Percentiles rank a stretch among this genome's conserved stretches.
phyloP scores from a whole-genome alignment of 2,329 filamentous ascomycete genomes.

The Cryphonectria radicalis region DNA sequence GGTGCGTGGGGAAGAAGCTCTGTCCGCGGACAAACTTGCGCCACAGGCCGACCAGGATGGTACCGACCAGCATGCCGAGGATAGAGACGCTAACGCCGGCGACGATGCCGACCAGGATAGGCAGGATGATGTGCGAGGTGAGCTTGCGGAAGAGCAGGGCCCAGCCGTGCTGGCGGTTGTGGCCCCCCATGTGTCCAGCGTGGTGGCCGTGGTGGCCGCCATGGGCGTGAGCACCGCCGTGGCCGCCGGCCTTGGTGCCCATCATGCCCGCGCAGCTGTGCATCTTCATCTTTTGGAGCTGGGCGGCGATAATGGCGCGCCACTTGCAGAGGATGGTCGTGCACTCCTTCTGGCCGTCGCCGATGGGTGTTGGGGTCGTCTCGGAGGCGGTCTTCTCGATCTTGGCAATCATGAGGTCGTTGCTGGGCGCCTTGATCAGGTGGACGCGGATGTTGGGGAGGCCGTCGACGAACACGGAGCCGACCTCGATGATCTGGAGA shows the following conservation, averaged over 20 bases:
- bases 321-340: conserved; percentile 58
- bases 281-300: conserved; percentile 43
- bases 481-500: conserved; percentile 64
- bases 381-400: conserved; percentile 45
- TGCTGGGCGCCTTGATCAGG: conserved; percentile 62
- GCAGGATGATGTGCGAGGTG: conserved; percentile 66
- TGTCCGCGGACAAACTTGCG: conserved; percentile 56
- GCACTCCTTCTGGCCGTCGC: conserved; percentile 43
- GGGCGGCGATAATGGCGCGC: conserved; percentile 53
- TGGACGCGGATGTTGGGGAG: conserved; percentile 62
- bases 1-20: conserved; percentile 37
- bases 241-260: conserved; percentile 32
- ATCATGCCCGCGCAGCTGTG: conserved; percentile 47
- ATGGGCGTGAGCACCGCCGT: conserved; percentile 15
- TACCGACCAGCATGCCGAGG: conserved; percentile 69
- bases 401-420: conserved; percentile 59
- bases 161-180: conserved; percentile 41
- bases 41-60: conserved; percentile 63
- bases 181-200: conserved; percentile 12
- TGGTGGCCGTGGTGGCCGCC: conserved; percentile 34
- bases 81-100: conserved; percentile 65
- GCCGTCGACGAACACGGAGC: conserved; percentile 56
- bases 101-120: conserved; percentile 69
- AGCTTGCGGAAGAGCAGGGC: conserved; percentile 58
- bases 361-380: conserved; percentile 33